Evolutionary conservation across 176 grass and related monocot species (phyloP).

Genomic region (Avena insularis): DNA sequence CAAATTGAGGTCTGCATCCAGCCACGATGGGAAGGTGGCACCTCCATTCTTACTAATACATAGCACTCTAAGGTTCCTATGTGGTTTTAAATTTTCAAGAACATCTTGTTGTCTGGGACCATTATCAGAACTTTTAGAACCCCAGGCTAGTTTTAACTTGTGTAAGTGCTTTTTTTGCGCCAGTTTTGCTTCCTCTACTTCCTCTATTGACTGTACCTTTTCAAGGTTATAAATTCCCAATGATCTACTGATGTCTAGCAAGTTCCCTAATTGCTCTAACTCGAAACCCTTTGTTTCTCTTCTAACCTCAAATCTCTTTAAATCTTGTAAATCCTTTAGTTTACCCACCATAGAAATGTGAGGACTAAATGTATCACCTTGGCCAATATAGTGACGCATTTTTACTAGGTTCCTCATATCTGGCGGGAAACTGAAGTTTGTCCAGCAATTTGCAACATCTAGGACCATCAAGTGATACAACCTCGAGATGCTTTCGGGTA

Average conservation of each 20-base stretch:
- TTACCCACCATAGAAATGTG: neutral
- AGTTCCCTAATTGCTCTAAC: neutral
- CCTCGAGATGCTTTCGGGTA: too few species aligned
- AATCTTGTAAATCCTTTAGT: neutral
- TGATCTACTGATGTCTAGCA: neutral
- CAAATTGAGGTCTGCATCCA: neutral
- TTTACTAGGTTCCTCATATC: neutral
- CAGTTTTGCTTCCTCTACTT: neutral
- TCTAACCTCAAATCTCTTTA: neutral
- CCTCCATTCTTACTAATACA: neutral
- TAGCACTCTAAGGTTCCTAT: neutral
- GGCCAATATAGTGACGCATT: neutral
- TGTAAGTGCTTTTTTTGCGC: neutral
- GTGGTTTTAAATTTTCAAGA: conserved; percentile 3
- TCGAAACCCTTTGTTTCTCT: neutral
- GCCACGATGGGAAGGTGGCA: neutral
- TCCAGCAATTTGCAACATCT: too few species aligned
- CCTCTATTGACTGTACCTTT: neutral
- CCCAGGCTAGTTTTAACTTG: neutral
- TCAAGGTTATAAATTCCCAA: neutral
- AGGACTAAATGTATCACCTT: fast-evolving
- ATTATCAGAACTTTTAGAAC: too few species aligned
- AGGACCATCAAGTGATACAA: too few species aligned
- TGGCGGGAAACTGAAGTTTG: too few species aligned
- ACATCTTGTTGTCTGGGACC: neutral